Base-by-base conservation (phyloP, 352 stramenopile genomes). In the Peronospora destructor region DNA sequence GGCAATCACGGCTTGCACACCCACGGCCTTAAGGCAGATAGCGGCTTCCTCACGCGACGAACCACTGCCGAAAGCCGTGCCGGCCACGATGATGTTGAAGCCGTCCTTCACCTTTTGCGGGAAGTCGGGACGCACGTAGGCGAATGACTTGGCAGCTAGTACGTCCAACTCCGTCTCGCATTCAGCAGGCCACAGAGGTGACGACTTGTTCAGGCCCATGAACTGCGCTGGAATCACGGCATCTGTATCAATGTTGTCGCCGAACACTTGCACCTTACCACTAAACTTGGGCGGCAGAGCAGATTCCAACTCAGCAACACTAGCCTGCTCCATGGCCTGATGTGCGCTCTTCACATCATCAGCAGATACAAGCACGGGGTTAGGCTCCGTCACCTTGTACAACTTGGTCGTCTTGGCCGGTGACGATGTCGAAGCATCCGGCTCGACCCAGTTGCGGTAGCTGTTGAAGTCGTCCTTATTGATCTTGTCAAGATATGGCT, bases 231-330 rank as follows among this genome's bases (percentile, higher is more conserved):
- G 79, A 45, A 90, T 90, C 47, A 90, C 70, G 13, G 79, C 79
- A 41, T 90, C 79, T 43, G 79, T 90, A 59, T 90, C 79, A 6
- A 90, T 77, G 49, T 90, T 85, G 68, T 90, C 79, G 19, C 76
- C 79, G 45, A 90, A 90, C 33, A 65, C 42, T 43, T 90, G 79
- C 32, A 80, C 79, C 35, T 84, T 85, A 23, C 80, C 80, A 16
- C 61, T 58, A 49, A 91, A 87, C 32, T 70, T 56, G 7, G 71
- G 59, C 8, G 76, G 73, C 47, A 87, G 47, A 1, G 64, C 68
- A 9, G 77, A 61, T 42, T 86, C 74, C 3, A 85, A 45, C 11
- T 68, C 69, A 8, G 74, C 75, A 6, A 84, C 72, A 11, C 68
- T 68, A 8, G 74, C 61, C 44, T 87, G 74, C 35, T 84, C 73